Conservation (phyloP, 2,329 filamentous ascomycete genomes). For the Colletotrichum tropicicola region DNA sequence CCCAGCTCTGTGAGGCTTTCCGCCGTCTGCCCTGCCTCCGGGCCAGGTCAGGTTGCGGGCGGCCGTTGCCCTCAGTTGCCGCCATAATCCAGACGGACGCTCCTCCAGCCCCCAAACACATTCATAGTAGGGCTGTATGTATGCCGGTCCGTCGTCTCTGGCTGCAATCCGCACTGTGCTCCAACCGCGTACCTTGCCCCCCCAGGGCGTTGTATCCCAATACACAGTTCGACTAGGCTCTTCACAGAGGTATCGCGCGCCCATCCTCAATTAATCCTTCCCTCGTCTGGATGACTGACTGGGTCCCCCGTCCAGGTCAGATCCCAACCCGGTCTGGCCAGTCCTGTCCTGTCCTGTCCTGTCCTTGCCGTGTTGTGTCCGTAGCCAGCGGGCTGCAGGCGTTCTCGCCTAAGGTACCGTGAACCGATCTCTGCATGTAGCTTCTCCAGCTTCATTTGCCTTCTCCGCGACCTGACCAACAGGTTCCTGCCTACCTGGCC, state of each 20-base stretch:
- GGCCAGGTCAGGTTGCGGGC: background rate
- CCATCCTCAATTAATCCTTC: constrained; percentile 20
- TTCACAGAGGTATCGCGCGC: constrained; percentile 7
- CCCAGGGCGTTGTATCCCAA: constrained; percentile 11
- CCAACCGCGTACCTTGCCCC: background rate
- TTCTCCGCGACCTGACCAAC: constrained; percentile 29
- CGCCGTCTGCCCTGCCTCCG: no score
- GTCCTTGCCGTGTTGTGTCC: constrained; percentile 14
- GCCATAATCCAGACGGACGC: constrained; percentile 5
- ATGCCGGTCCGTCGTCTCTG: background rate
- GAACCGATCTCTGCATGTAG: constrained; percentile 22
- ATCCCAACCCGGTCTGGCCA: constrained; percentile 14
- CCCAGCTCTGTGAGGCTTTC: background rate
- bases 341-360: background rate
- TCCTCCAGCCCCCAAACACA: background rate
- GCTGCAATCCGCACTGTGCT: constrained; percentile 9
- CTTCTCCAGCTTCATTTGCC: constrained; percentile 29
- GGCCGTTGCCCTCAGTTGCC: background rate
- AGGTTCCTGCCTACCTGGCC: constrained; percentile 17
- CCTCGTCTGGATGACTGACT: constrained; percentile 6
- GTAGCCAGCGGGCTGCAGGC: background rate
- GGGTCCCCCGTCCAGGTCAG: constrained; percentile 3
- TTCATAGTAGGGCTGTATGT: no score
- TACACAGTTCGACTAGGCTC: constrained; percentile 13
- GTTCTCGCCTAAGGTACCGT: constrained; percentile 21